phyloP scores from a whole-genome alignment of 768 basidiomycete genomes.

The Butyriboletus loyo region DNA sequence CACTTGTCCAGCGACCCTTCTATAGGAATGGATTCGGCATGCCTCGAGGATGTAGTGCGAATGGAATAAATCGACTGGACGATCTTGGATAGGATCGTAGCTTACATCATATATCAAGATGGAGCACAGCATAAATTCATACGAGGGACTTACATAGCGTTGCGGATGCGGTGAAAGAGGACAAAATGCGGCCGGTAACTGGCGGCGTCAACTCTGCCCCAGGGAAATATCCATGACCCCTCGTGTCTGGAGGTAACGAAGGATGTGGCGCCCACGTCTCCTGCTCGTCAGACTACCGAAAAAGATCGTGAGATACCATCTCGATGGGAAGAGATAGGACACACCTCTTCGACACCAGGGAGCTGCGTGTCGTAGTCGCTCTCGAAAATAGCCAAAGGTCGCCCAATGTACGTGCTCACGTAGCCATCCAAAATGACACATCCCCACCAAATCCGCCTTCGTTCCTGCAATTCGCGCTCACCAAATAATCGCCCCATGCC shows the following conservation, averaged over 20 bases:
- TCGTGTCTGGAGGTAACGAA: constrained; percentile 30
- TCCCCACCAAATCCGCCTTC: constrained; percentile 74
- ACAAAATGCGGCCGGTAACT: constrained; percentile 51
- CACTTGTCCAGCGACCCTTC: constrained; percentile 70
- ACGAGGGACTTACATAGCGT: constrained; percentile 52
- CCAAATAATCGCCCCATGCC: constrained; percentile 58
- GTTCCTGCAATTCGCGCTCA: constrained; percentile 60
- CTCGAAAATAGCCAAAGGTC: constrained; percentile 73
- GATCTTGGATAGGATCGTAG: constrained; percentile 64
- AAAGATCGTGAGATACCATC: constrained; percentile 10
- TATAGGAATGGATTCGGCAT: constrained; percentile 52
- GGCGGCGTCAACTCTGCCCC: constrained; percentile 19
- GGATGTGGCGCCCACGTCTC: constrained; percentile 51
- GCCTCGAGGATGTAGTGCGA: constrained; percentile 51
- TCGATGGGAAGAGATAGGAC: not conserved
- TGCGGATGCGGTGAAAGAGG: constrained; percentile 78
- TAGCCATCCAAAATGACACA: constrained; percentile 80
- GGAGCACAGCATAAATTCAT: not conserved
- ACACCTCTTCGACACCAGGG: constrained; percentile 59
- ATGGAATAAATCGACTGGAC: constrained; percentile 72
- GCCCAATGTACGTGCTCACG: constrained; percentile 75
- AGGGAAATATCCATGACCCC: constrained; percentile 29
- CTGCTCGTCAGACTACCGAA: constrained; percentile 56
- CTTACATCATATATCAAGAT: constrained; percentile 34
- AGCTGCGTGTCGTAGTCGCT: constrained; percentile 72